phyloP scores from a whole-genome alignment of 768 basidiomycete genomes.

The Lactifluus rugatus region DNA sequence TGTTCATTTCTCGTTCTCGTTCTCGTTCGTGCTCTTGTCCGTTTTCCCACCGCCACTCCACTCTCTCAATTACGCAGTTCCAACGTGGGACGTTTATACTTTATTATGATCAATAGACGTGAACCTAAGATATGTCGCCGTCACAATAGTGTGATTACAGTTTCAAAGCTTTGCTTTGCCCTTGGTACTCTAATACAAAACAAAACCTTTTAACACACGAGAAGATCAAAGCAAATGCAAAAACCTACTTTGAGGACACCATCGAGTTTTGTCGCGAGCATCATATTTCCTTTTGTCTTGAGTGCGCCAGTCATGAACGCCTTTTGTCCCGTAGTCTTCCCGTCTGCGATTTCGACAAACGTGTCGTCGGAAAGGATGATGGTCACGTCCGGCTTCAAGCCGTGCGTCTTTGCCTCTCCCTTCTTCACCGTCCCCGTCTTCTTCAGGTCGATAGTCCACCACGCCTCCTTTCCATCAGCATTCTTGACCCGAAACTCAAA shows the following conservation, averaged over 20 bases:
- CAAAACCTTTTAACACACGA: neutral
- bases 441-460: constrained; percentile 94
- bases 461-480: constrained; percentile 53
- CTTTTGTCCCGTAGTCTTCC: constrained; percentile 87
- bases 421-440: constrained; percentile 68
- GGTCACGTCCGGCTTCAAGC: constrained; percentile 74
- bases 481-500: constrained; percentile 81
- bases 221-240: neutral
- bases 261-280: constrained; percentile 89
- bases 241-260: constrained; percentile 62
- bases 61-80: too few species aligned
- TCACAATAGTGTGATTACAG: neutral
- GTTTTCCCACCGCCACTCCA: neutral
- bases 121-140: neutral
- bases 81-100: neutral
- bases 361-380: constrained; percentile 71
- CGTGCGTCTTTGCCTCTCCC: constrained; percentile 38
- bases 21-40: neutral
- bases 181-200: constrained; percentile 6
- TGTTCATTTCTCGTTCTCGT: neutral
- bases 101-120: neutral
- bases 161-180: constrained; percentile 17
- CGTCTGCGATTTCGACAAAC: constrained; percentile 57
- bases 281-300: constrained; percentile 87
- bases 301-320: constrained; percentile 94